A percentile compares a stretch with the other conserved stretches of the same genome.
phyloP scores from a whole-genome alignment of 1,284 basidiomycete species.

The Cryptococcus wingfieldii region DNA sequence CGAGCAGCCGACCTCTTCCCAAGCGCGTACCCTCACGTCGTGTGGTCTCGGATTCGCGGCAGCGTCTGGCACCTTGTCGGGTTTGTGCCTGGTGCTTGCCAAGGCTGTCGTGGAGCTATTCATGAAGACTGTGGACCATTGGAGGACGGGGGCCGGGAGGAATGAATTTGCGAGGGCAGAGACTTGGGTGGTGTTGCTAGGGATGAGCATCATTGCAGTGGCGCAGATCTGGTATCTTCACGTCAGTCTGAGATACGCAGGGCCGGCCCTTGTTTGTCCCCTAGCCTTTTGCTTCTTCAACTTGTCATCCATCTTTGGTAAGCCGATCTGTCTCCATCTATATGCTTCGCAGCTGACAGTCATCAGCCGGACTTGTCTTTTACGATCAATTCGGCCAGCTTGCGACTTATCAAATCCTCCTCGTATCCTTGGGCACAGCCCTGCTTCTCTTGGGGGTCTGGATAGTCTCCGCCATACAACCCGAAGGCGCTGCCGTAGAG shows the following conservation, averaged over 20 bases:
- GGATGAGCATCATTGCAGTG: conserved; percentile 35
- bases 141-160: conserved; percentile 53
- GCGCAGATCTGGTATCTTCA: conserved; percentile 82
- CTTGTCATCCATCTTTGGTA: conserved; percentile 72
- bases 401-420: conserved; percentile 60
- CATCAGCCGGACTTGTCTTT: conserved; percentile 67
- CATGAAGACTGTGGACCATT: conserved; percentile 63
- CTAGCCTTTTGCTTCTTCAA: conserved; percentile 97
- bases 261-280: conserved; percentile 87
- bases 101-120: conserved; percentile 91
- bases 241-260: conserved; percentile 75
- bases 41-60: conserved; percentile 85
- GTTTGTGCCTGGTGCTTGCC: conserved; percentile 88
- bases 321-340: conserved; percentile 7
- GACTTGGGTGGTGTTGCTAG: conserved; percentile 42
- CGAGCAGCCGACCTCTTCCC: conserved; percentile 32
- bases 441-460: conserved; percentile 84
- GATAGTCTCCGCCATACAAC: conserved; percentile 60
- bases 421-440: conserved; percentile 74
- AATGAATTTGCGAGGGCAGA: conserved; percentile 71
- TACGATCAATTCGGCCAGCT: conserved; percentile 82
- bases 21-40: conserved; percentile 59
- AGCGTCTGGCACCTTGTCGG: conserved; percentile 84
- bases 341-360: not conserved
- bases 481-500: conserved; percentile 44